A percentile compares a stretch with the other conserved stretches of the same genome.
These are phyloP conservation scores for Kazachstania africana DNA, from an alignment of 805 yeast species.

Conservation along the genomic window DNA sequence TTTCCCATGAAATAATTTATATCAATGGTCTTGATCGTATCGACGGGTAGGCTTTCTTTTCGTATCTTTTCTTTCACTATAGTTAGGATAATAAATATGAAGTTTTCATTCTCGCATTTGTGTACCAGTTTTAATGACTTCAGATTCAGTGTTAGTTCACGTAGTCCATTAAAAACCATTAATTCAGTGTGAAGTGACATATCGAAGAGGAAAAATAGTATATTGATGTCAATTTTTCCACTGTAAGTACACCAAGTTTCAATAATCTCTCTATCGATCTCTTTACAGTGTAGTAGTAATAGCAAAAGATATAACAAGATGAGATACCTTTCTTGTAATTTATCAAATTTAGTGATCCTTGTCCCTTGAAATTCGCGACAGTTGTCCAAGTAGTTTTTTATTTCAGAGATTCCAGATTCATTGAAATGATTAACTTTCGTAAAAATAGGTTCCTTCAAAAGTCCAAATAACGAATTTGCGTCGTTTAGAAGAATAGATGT, in stretches of 20 bases:
- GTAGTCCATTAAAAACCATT: constrained; percentile 22
- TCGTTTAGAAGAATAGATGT: constrained; percentile 11
- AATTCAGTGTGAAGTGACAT: constrained; percentile 19
- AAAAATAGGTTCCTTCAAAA: constrained; percentile 12
- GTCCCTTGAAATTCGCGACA: constrained; percentile 1
- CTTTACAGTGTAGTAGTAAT: constrained; percentile 14
- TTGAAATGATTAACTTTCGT: constrained; percentile 14
- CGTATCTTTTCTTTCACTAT: background rate
- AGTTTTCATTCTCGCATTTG: constrained; percentile 10
- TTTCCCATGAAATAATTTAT: constrained; percentile 10
- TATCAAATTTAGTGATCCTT: constrained; percentile 8
- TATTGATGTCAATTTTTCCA: constrained; percentile 15
- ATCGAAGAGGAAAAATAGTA: constrained; percentile 18
- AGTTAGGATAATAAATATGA: background rate
- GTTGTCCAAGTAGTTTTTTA: constrained; percentile 10
- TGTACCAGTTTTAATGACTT: constrained; percentile 17
- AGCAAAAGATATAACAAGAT: constrained; percentile 14
- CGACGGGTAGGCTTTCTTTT: constrained; percentile 5
- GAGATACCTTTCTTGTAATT: constrained; percentile 13
- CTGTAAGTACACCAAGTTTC: constrained; percentile 12
- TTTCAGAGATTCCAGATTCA: constrained; percentile 10
- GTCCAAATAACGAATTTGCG: constrained; percentile 9
- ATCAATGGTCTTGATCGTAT: constrained; percentile 17
- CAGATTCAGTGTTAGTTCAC: constrained; percentile 11
- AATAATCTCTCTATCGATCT: constrained; percentile 10